Percentiles rank a stretch among this genome's conserved stretches.
Conservation (phyloP, 805 yeast species). For the Candida ipomoeae region DNA sequence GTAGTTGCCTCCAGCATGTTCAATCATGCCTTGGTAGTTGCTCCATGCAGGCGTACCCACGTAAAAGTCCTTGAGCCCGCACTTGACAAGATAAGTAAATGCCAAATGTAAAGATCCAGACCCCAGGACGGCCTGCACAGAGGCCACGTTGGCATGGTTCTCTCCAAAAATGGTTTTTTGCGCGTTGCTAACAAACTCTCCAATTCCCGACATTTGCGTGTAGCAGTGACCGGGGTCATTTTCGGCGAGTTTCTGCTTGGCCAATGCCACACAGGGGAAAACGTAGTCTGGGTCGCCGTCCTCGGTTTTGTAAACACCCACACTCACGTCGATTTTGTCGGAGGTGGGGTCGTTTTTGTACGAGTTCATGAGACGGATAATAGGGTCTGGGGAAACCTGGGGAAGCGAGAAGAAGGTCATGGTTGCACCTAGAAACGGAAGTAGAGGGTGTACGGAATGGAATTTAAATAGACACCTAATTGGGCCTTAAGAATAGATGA, state of each 20-base stretch:
- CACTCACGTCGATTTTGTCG: slow-evolving; percentile 37
- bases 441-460: too few relatives aligned
- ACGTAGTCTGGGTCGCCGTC: slow-evolving; percentile 29
- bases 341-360: slow-evolving; percentile 25
- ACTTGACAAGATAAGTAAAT: slow-evolving; percentile 20
- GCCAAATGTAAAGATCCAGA: slow-evolving; percentile 42
- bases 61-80: slow-evolving; percentile 22
- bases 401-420: slow-evolving; percentile 10
- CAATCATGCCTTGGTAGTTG: slow-evolving; percentile 36
- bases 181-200: slow-evolving; percentile 33
- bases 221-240: slow-evolving; percentile 44
- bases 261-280: slow-evolving; percentile 36
- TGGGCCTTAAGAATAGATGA: background rate
- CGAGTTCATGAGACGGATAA: slow-evolving; percentile 15
- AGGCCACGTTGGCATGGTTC: slow-evolving; percentile 25
- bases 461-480: too few relatives aligned
- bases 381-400: slow-evolving; percentile 15
- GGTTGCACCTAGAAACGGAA: background rate
- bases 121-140: slow-evolving; percentile 40
- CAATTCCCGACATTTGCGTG: slow-evolving; percentile 40
- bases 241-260: slow-evolving; percentile 28
- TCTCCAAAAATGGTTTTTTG: slow-evolving; percentile 36
- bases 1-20: slow-evolving; percentile 26
- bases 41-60: slow-evolving; percentile 40
- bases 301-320: slow-evolving; percentile 45